A percentile compares a stretch with the other conserved stretches of the same genome.
These are phyloP conservation scores for Jimgerdemannia flammicorona DNA, from an alignment of 192 early-diverging fungal genomes.

Conservation along the genomic window DNA sequence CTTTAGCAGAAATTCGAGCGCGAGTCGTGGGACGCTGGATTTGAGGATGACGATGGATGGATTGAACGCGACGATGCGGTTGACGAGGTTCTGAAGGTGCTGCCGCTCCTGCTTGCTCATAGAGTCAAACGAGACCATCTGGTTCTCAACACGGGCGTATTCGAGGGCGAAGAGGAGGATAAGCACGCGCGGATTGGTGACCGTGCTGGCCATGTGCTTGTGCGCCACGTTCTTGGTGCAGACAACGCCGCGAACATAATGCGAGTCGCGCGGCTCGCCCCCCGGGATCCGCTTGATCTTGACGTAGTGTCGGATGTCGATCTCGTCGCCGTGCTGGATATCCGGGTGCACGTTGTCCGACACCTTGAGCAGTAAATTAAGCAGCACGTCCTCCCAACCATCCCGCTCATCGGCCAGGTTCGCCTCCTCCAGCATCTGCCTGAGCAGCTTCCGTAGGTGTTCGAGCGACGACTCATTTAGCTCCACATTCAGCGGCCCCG, in stretches of 20 bases:
- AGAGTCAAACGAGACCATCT: slow-evolving; percentile 77
- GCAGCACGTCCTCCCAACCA: slow-evolving; percentile 69
- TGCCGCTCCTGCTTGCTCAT: slow-evolving; percentile 82
- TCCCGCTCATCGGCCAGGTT: slow-evolving; percentile 17
- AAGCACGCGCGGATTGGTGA: slow-evolving; percentile 75
- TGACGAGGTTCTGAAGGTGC: slow-evolving; percentile 74
- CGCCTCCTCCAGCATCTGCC: slow-evolving; percentile 68
- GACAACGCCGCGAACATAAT: slow-evolving; percentile 89
- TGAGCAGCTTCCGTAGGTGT: slow-evolving; percentile 66
- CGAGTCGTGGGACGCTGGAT: slow-evolving; percentile 78
- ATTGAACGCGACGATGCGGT: slow-evolving; percentile 69
- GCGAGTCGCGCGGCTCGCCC: slow-evolving; percentile 68
- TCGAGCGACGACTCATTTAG: slow-evolving; percentile 60
- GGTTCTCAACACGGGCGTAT: slow-evolving; percentile 66
- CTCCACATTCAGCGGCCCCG: slow-evolving; percentile 34
- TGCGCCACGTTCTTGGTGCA: slow-evolving; percentile 92
- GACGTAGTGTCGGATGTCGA: slow-evolving; percentile 87
- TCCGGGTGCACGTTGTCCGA: slow-evolving; percentile 58
- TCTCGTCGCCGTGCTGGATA: slow-evolving; percentile 73
- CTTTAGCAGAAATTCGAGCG: slow-evolving; percentile 78
- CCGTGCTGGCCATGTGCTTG: slow-evolving; percentile 75
- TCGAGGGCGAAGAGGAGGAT: slow-evolving; percentile 87
- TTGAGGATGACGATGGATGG: slow-evolving; percentile 83
- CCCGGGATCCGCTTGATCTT: slow-evolving; percentile 97
- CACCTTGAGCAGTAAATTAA: slow-evolving; percentile 65